These are phyloP conservation scores for Backusella westeae DNA, from an alignment of 192 early-diverging fungal genomes.

Conservation along the genomic window DNA sequence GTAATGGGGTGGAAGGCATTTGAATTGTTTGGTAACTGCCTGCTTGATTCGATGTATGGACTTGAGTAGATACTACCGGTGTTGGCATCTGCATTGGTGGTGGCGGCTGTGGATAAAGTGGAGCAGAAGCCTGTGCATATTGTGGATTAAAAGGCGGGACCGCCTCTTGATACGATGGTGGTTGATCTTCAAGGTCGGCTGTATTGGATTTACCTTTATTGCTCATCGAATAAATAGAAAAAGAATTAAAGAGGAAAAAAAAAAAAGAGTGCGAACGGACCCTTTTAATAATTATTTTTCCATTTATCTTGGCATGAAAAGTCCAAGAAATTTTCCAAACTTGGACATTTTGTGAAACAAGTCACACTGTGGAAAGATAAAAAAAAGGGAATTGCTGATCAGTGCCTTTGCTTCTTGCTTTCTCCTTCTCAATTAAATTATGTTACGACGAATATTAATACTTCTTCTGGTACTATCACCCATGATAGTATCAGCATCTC, in stretches of 20 bases:
- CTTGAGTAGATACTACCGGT: background rate
- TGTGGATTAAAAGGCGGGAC: slow-evolving; percentile 3
- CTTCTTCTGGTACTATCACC: background rate
- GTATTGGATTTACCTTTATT: background rate
- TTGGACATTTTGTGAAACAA: background rate
- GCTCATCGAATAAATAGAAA: background rate
- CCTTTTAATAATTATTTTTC: background rate
- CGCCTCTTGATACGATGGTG: slow-evolving; percentile 7
- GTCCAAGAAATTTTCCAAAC: background rate
- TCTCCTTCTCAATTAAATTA: background rate
- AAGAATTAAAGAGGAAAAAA: background rate
- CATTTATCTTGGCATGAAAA: background rate
- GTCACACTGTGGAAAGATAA: background rate
- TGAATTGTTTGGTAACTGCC: background rate
- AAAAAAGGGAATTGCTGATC: background rate
- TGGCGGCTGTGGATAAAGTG: background rate
- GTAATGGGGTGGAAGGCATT: slow-evolving; percentile 2
- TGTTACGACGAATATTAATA: background rate
- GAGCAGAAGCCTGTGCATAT: background rate
- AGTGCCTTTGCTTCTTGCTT: background rate
- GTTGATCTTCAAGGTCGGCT: slow-evolving; percentile 5
- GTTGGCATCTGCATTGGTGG: background rate
- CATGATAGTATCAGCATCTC: background rate
- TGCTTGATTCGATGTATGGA: background rate
- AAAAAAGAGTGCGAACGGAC: background rate